Evolutionary conservation across 208 protist genomes (phyloP), one percentile per base, ranked within the genome.

Genomic region (Strigomonas galati): DNA sequence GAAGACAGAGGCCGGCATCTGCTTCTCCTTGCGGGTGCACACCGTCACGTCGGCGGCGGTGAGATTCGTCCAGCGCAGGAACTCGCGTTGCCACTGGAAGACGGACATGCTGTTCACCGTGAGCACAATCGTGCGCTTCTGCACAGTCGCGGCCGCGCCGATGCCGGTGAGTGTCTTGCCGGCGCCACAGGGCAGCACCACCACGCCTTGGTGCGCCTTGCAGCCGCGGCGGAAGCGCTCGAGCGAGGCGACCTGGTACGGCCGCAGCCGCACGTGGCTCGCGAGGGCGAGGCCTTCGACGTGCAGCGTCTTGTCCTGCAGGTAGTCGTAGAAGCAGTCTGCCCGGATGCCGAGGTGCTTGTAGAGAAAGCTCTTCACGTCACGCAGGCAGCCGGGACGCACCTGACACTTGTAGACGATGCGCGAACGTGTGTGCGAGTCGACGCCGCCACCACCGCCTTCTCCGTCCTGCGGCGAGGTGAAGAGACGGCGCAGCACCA

Each of bases 141-240:
- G 94, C 57, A 99, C 76, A 6, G 89, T 98, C 26, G 76, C 81
- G 1, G 92, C 87, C 0, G 97, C 97, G 4, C 95, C 97, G 56
- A 99, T 98, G n/a, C 98, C 99, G 14, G 98, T 98, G 10, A 99
- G 88, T 17, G 99, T 99, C 81, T 99, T 99, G 49, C 99, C 99
- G 2, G 98, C 97, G 26, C 99, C 99, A 80, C 99, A 99, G 24
- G 99, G 98, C 5, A 99, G 87, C 40, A 99, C 98, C 66, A 99
- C 96, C 21, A 99, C 94, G 21, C 98, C 99, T 48, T 91, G 89
- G 66, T 96, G 88, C 12, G 95, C 92, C 68, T 91, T 92, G 46
- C 79, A 73, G 7, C 85, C 87, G 23, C 80, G 72, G 6, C 79
- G 78, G 75, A 97, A 97, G 5, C 88, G 79, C 62, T 97, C 88